Percentiles rank a stretch among this genome's conserved stretches.
These are phyloP conservation scores for Globisporangium nagaii DNA, from an alignment of 352 stramenopile genomes.

Conservation along the genomic window DNA sequence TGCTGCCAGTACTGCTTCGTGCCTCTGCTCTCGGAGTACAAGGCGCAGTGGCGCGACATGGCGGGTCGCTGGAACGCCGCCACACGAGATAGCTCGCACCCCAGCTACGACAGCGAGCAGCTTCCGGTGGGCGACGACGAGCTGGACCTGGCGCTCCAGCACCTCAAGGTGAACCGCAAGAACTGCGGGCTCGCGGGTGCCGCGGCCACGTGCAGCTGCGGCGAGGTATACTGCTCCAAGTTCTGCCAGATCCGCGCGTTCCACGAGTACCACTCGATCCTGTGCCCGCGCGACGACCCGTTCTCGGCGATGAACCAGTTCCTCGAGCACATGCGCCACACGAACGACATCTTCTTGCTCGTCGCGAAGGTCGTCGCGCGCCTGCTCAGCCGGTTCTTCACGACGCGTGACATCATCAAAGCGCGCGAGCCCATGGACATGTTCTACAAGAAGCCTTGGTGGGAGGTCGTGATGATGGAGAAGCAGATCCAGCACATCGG, in stretches of 20 bases:
- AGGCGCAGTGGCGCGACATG: slow-evolving; percentile 41
- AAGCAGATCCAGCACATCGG: slow-evolving; percentile 2
- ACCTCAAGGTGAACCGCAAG: slow-evolving; percentile 35
- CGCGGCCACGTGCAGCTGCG: slow-evolving; percentile 43
- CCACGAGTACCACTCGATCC: slow-evolving; percentile 67
- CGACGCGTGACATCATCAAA: slow-evolving; percentile 46
- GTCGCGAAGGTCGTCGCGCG: slow-evolving; percentile 82
- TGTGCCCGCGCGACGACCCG: slow-evolving; percentile 63
- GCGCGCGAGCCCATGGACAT: slow-evolving; percentile 73
- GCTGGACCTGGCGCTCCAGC: slow-evolving; percentile 36
- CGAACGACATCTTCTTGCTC: slow-evolving; percentile 91
- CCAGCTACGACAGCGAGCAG: not conserved
- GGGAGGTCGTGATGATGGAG: slow-evolving; percentile 60
- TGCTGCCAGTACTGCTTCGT: slow-evolving; percentile 76
- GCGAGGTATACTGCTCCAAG: slow-evolving; percentile 83
- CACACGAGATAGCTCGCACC: not conserved
- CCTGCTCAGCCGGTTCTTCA: slow-evolving; percentile 52
- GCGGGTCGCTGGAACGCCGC: slow-evolving; percentile 19
- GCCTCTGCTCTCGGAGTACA: slow-evolving; percentile 46
- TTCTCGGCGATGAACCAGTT: slow-evolving; percentile 64
- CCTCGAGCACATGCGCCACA: slow-evolving; percentile 66
- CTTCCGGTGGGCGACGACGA: slow-evolving; percentile 16
- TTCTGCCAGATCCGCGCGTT: slow-evolving; percentile 62
- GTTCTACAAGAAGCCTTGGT: slow-evolving; percentile 91
- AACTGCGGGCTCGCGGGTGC: slow-evolving; percentile 42